These are phyloP conservation scores for Gossypium lobatum DNA, from an alignment of 441 rosid species.

Conservation along the genomic window DNA sequence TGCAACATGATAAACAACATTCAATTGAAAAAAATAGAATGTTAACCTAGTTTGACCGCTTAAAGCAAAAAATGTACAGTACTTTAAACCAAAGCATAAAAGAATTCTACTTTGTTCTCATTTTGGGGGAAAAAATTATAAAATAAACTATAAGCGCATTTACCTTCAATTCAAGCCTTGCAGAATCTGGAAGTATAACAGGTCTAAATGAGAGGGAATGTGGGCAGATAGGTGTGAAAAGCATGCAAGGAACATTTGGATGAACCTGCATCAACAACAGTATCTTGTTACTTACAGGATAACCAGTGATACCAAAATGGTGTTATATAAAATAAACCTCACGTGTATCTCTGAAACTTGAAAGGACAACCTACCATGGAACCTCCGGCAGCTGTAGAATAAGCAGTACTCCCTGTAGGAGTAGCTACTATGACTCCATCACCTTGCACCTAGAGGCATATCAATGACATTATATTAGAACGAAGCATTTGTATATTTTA, in stretches of 20 bases:
- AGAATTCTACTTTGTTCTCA: neutral
- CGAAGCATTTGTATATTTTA: too few relatives aligned
- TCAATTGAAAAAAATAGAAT: neutral
- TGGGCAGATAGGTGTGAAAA: conserved; percentile 95
- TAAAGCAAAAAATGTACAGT: neutral
- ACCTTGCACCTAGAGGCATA: conserved; percentile 74
- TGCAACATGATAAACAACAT: neutral
- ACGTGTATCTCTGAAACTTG: neutral
- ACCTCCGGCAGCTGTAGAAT: conserved; percentile 98
- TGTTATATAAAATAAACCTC: neutral
- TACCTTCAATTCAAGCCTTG: conserved; percentile 86
- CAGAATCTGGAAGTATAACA: conserved; percentile 98
- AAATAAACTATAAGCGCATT: neutral
- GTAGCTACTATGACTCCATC: conserved; percentile 98
- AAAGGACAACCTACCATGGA: conserved; percentile 63
- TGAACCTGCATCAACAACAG: conserved; percentile 58
- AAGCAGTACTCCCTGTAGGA: conserved; percentile 98
- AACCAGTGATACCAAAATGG: neutral
- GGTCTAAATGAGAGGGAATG: conserved; percentile 97
- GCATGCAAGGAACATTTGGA: conserved; percentile 98
- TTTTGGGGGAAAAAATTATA: neutral
- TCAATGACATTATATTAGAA: too few relatives aligned
- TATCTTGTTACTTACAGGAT: conserved; percentile 1
- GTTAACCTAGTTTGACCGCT: neutral
- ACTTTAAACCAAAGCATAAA: neutral